Percentiles rank a stretch among this genome's conserved stretches.
phyloP scores from a whole-genome alignment of 2,329 filamentous ascomycete species.

The Sporothrix protearum region DNA sequence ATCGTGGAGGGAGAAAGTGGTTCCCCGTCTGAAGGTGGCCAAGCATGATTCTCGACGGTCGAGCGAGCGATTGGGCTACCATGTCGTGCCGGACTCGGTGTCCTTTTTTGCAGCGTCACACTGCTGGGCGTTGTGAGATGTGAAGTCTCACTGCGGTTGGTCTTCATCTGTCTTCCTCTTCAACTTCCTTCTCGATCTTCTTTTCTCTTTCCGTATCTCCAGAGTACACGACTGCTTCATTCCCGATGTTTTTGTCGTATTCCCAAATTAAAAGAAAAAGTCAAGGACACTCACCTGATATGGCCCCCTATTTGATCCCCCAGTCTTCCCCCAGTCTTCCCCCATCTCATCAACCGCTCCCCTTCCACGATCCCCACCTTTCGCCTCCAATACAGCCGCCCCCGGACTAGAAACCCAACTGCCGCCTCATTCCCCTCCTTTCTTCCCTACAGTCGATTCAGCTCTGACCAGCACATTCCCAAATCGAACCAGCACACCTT shows the following conservation, averaged over 20 bases:
- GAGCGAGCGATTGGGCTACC: conserved; percentile 5
- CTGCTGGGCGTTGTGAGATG: background rate
- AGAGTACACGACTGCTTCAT: background rate
- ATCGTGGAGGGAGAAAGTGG: background rate
- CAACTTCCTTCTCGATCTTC: background rate
- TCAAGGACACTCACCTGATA: background rate
- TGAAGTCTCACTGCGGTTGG: background rate
- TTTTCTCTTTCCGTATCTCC: conserved; percentile 13
- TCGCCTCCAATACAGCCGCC: conserved; percentile 14
- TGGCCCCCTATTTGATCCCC: background rate
- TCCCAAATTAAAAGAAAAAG: background rate
- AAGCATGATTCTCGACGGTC: background rate
- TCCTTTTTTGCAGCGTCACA: background rate
- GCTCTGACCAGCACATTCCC: background rate
- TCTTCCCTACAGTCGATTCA: background rate
- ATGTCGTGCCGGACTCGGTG: background rate
- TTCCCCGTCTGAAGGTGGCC: background rate
- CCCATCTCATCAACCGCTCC: background rate
- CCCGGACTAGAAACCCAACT: background rate
- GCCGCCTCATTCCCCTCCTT: background rate
- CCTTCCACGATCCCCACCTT: conserved; percentile 3
- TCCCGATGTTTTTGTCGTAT: background rate
- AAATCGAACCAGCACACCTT: background rate
- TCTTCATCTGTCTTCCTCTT: background rate
- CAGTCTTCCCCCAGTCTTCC: background rate